A percentile compares a stretch with the other conserved stretches of the same genome.
Evolutionary conservation across 805 yeast genomes (phyloP).

Genomic region (Zygosaccharomyces kombuchaensis): DNA sequence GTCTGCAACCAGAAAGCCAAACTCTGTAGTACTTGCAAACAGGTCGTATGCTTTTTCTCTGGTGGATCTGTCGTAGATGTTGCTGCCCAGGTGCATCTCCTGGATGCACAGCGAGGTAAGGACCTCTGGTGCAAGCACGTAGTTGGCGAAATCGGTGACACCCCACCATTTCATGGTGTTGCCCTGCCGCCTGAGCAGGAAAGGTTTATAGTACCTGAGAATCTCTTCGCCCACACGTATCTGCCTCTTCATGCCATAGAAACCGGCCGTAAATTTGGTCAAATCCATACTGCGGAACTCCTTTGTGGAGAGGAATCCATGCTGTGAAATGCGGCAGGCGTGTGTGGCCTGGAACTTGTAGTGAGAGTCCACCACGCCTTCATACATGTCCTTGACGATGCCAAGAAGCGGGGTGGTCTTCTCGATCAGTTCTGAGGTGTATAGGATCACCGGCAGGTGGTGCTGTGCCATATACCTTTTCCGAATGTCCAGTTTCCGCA

Average conservation of each 20-base stretch:
- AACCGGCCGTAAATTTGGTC: slow-evolving; percentile 50
- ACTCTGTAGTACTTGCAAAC: slow-evolving; percentile 45
- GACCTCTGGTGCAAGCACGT: slow-evolving; percentile 62
- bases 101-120: slow-evolving; percentile 47
- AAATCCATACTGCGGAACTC: slow-evolving; percentile 48
- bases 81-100: slow-evolving; percentile 35
- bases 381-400: slow-evolving; percentile 39
- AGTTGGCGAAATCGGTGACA: slow-evolving; percentile 47
- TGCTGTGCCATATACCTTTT: slow-evolving; percentile 19
- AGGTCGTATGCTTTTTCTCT: slow-evolving; percentile 44
- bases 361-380: slow-evolving; percentile 43
- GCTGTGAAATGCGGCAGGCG: slow-evolving; percentile 37
- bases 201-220: slow-evolving; percentile 28
- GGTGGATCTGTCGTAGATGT: slow-evolving; percentile 14
- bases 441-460: slow-evolving; percentile 26
- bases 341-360: slow-evolving; percentile 49
- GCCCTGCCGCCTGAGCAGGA: slow-evolving; percentile 36
- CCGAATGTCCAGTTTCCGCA: slow-evolving; percentile 5
- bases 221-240: slow-evolving; percentile 45
- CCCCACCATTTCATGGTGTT: slow-evolving; percentile 60
- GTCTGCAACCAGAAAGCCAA: slow-evolving; percentile 39
- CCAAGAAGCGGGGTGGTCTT: slow-evolving; percentile 33
- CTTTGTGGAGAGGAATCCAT: slow-evolving; percentile 42
- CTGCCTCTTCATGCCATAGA: slow-evolving; percentile 57
- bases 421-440: slow-evolving; percentile 28